These are phyloP conservation scores for Oryza meyeriana DNA, from an alignment of 176 grass and related monocot genomes.

Conservation along the genomic window DNA sequence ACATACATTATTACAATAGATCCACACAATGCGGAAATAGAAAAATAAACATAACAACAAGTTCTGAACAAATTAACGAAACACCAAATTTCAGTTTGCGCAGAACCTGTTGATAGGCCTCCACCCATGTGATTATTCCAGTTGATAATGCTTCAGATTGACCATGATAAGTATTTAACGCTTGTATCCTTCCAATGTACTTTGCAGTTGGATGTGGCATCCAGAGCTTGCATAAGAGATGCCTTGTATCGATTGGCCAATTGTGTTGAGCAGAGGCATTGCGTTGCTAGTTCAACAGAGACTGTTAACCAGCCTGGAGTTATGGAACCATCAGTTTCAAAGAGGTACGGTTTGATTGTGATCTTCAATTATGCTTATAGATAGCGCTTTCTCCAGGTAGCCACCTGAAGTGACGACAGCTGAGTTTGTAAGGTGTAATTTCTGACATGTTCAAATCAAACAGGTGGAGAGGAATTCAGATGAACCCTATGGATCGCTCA, in stretches of 20 bases:
- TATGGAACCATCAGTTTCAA: constrained; percentile 8
- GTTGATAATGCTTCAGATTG: not conserved
- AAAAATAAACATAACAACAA: no score
- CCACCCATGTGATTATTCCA: no score
- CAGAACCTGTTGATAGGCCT: no score
- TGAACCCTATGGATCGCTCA: constrained; percentile 43
- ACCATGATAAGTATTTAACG: not conserved
- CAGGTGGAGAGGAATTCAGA: not conserved
- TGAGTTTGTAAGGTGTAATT: not conserved
- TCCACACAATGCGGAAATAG: no score
- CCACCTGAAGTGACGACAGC: not conserved
- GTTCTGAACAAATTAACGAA: no score
- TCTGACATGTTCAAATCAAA: constrained; percentile 10
- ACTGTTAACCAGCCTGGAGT: not conserved
- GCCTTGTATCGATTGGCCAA: constrained; percentile 59
- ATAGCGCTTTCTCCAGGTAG: not conserved
- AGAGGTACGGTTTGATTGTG: not conserved
- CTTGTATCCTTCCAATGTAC: not conserved
- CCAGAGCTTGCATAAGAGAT: constrained; percentile 55
- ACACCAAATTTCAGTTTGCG: no score
- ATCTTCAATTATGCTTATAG: not conserved
- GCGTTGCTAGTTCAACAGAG: not conserved
- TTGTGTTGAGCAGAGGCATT: constrained; percentile 46
- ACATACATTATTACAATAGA: no score
- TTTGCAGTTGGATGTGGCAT: constrained; percentile 51